phyloP scores from a whole-genome alignment of 2,329 filamentous ascomycete genomes.

The Trichoderma asperellum region DNA sequence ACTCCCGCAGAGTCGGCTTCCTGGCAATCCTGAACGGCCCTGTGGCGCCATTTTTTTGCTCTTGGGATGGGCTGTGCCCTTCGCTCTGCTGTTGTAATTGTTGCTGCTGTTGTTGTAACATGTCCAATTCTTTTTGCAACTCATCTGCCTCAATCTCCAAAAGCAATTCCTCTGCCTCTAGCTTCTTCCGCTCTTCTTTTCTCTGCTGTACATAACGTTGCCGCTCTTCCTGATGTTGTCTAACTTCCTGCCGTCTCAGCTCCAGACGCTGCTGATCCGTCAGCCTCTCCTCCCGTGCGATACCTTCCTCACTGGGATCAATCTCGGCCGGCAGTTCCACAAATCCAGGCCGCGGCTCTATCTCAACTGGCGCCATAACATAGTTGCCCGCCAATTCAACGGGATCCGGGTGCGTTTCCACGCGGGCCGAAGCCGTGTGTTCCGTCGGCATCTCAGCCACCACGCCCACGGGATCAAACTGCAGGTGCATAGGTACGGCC shows the following conservation, averaged over 20 bases:
- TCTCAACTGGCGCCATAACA: constrained; percentile 45
- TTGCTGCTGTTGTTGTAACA: not conserved
- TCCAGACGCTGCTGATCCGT: constrained; percentile 29
- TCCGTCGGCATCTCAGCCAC: constrained; percentile 55
- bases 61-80: not conserved
- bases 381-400: constrained; percentile 51
- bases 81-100: constrained; percentile 13
- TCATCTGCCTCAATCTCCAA: not conserved
- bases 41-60: not conserved
- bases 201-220: constrained; percentile 7
- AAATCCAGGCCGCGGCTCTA: constrained; percentile 34
- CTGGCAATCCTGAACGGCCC: constrained; percentile 30
- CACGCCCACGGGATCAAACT: constrained; percentile 48
- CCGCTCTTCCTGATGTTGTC: constrained; percentile 15
- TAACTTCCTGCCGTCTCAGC: constrained; percentile 13
- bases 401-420: constrained; percentile 50
- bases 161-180: not conserved
- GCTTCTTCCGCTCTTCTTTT: constrained; percentile 7
- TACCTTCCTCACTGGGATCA: constrained; percentile 38
- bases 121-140: constrained; percentile 1
- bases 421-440: constrained; percentile 45
- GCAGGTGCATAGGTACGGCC: constrained; percentile 31
- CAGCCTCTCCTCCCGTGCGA: constrained; percentile 30
- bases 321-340: constrained; percentile 47
- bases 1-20: constrained; percentile 28